Base-by-base conservation (phyloP, 352 stramenopile genomes). In the Phytophthora quininea region DNA sequence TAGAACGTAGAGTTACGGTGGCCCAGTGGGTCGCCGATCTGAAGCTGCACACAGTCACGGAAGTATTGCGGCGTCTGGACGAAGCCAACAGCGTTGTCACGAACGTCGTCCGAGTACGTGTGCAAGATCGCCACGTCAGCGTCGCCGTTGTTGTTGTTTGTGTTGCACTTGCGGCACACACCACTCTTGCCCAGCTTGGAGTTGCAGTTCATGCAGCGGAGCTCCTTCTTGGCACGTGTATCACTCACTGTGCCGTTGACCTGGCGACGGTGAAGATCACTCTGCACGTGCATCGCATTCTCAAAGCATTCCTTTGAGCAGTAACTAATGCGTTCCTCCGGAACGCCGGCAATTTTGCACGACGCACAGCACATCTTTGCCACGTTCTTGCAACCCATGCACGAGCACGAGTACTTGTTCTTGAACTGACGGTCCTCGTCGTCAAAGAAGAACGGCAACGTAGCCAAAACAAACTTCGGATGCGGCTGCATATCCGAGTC, bases 221-320 rank as follows among this genome's bases (percentile, higher is more conserved):
- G 56, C 11, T 91, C 86, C 53, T 88, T 91, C 75, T 93, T 92
- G n/a, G 70, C 67, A 30, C 80, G 79, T 12, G 79, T 91, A 43
- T 95, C 87, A 27, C 82, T 92, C 46, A 93, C 61, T 0, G 85
- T 95, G 30, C 85, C 85, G 52, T 95, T 93, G 33, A 93, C 85
- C 37, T 96, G 88, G 35, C 88, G 88, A 64, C 88, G 88, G 54
- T 96, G 88, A 19, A 96, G 57, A 32, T 82, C 85, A 43, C 79
- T 90, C 56, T 90, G 73, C 6, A 93, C 84, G 73, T 94, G 88
- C 74, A 89, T 84, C 3, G 79, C 82, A 58, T 91, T 92, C 49
- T 96, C 84, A 66, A 96, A 96, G 64, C 88, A 96, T 35, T 95
- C 82, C 69, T 93, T 93, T 19, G 86, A 95, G 72, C 88, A 96